Base-by-base conservation (phyloP, 352 stramenopile species). In the Phytophthora syringae region DNA sequence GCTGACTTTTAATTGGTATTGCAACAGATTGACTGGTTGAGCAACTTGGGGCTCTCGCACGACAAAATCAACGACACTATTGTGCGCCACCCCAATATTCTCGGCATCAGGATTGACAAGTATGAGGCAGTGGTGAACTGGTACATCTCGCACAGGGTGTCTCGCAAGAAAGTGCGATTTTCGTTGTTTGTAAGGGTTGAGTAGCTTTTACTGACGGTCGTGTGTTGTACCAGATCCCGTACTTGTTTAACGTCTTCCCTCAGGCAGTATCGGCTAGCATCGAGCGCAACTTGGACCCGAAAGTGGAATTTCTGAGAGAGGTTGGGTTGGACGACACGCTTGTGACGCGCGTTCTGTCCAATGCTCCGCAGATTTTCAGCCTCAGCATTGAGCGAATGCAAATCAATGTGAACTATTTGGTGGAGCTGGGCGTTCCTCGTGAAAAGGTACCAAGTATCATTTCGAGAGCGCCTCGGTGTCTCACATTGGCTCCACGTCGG, bases 221-320 rank as follows among this genome's bases (percentile, higher is more conserved):
- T 40, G 12, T 45, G 39, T 45, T 45, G 39, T 27, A 18, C 16
- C 11, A 88, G 80, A 55, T 86, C 24, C 61, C 75, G 16, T 89
- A 80, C 60, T 34, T 86, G 18, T 72, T 84, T 48, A 62, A 61
- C 5, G 61, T 82, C 13, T 83, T 82, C 47, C 77, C 80, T 1
- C 64, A 82, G 16, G 71, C 40, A 16, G 39, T 65, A 15, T 82
- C 67, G 3, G 49, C 60, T 27, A 76, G 44, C 43, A 69, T 72
- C 24, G 12, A 24, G 0, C 52, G 72, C 20, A 85, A 67, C 48
- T 45, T 85, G n/a, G 59, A 89, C 5, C 25, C 52, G 4, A 89
- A 89, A 59, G 42, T 77, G 11, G 24, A 70, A 9, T 65, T 74
- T 18, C 62, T 86, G 10, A 48, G 49, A 16, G 42, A 60, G 5